Base-by-base conservation (phyloP, 352 stramenopile species). In the Pythium oligandrum region DNA sequence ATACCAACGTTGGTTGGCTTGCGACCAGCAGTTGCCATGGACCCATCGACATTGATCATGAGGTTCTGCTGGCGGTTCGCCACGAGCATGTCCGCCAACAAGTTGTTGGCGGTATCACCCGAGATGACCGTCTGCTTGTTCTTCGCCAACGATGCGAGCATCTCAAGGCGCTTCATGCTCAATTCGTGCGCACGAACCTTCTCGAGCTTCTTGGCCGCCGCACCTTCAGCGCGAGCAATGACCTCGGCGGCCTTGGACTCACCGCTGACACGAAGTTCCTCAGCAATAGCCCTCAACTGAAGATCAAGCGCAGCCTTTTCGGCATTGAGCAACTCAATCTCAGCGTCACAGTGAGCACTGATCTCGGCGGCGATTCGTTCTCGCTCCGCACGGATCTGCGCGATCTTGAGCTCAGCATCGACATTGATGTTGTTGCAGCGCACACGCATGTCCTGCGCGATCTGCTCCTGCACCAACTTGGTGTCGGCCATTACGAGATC, bases 1-100 rank as follows among this genome's bases (percentile, higher is more conserved):
- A 26, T 26, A 26, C 17, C 17, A 26, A 0, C 17, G 17, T 26
- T 26, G 17, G 17, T 26, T 26, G 17, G 17, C 17, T 26, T 26
- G 17, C 17, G 17, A 26, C 17, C 17, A 26, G 17, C 17, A 26
- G 17, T 26, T 26, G 17, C 17, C 17, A 26, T 26, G 17, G 17
- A 26, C 3, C 62, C 59, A 39, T 52, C 68, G 32, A 79, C 30
- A 44, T 80, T 83, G 5, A 86, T 49, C 45, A 86, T 63, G 2
- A 86, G 42, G 36, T 71, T 79, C 38, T 54, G 61, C 50, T 86
- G 70, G n/a, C 68, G 69, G 51, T 86, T 78, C 6, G 73, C 72
- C 12, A 83, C 70, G 51, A 86, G 62, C 52, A 86, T 64, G 52
- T 86, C 75, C 6, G 75, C 68, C 9, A 86, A 51, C 32, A 83